phyloP scores from a whole-genome alignment of 176 grass and related monocot species.

The Aechmea fasciata region DNA sequence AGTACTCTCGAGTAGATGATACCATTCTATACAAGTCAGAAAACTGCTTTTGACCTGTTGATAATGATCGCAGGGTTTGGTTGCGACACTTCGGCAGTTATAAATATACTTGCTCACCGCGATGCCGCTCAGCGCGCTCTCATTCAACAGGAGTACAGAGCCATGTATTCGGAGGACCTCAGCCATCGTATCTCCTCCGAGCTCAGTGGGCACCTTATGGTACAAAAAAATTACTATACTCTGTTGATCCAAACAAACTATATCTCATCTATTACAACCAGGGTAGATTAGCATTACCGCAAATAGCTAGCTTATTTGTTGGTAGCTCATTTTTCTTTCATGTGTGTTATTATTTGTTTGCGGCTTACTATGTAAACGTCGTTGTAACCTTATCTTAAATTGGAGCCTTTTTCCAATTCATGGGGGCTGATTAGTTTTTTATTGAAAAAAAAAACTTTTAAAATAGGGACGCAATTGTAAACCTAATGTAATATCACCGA shows the following conservation, averaged over 20 bases:
- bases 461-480: too few species aligned
- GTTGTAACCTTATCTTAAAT: too few species aligned
- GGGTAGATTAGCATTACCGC: not conserved
- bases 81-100: conserved; percentile 61
- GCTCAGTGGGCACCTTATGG: conserved; percentile 74
- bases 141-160: conserved; percentile 93
- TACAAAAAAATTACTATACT: conserved; percentile 13
- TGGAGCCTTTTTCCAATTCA: too few species aligned
- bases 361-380: not conserved
- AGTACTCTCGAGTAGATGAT: not conserved
- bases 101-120: conserved; percentile 86
- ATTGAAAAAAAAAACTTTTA: not conserved
- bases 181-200: conserved; percentile 59
- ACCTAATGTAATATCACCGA: too few species aligned
- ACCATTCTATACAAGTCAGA: conserved; percentile 12
- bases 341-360: not conserved
- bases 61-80: conserved; percentile 57
- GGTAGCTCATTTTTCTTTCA: not conserved
- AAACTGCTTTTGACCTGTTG: conserved; percentile 13
- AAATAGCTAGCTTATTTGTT: not conserved
- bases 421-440: not conserved
- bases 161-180: conserved; percentile 92
- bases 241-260: not conserved
- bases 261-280: not conserved
- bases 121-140: conserved; percentile 61